A percentile compares a stretch with the other conserved stretches of the same genome.
Evolutionary conservation across 1,284 basidiomycete species (phyloP).

Genomic region (Irpex lacteus): DNA sequence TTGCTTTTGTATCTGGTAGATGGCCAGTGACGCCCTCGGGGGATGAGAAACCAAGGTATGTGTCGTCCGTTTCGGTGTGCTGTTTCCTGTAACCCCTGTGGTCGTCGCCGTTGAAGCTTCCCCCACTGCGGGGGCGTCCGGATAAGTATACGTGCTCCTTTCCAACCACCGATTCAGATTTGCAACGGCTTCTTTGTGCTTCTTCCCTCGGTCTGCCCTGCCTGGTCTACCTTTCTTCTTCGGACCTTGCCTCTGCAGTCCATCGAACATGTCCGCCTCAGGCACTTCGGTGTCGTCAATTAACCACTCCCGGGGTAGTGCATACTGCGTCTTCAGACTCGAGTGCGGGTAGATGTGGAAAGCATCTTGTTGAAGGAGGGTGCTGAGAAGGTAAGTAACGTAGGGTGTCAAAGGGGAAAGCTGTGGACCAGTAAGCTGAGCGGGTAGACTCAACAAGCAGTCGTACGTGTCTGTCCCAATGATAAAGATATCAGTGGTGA

Average conservation of each 20-base stretch:
- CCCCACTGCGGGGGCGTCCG: constrained; percentile 10
- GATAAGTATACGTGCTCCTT: constrained; percentile 31
- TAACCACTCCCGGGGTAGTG: constrained; percentile 66
- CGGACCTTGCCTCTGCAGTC: constrained; percentile 16
- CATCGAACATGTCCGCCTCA: constrained; percentile 10
- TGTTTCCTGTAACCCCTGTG: not conserved
- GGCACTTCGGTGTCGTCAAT: constrained; percentile 37
- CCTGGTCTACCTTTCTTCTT: constrained; percentile 70
- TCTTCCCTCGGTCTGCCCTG: constrained; percentile 55
- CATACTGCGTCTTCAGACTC: constrained; percentile 50
- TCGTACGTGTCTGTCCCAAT: constrained; percentile 48
- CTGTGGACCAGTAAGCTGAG: constrained; percentile 34
- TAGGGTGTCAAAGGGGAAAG: constrained; percentile 47
- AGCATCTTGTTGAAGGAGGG: constrained; percentile 41
- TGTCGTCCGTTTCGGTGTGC: constrained; percentile 18
- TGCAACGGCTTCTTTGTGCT: constrained; percentile 47
- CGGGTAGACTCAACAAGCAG: constrained; percentile 45
- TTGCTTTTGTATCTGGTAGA: constrained; percentile 41
- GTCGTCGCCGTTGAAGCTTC: not conserved
- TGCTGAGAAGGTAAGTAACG: constrained; percentile 44
- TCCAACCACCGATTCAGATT: constrained; percentile 53
- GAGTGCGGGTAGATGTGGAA: constrained; percentile 62
- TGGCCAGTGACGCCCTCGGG: constrained; percentile 31
- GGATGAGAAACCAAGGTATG: constrained; percentile 38
- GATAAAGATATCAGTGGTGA: constrained; percentile 7